Percentiles rank a stretch among this genome's conserved stretches.
phyloP scores from a whole-genome alignment of 306 rosid genomes.

The Lupinus albus region DNA sequence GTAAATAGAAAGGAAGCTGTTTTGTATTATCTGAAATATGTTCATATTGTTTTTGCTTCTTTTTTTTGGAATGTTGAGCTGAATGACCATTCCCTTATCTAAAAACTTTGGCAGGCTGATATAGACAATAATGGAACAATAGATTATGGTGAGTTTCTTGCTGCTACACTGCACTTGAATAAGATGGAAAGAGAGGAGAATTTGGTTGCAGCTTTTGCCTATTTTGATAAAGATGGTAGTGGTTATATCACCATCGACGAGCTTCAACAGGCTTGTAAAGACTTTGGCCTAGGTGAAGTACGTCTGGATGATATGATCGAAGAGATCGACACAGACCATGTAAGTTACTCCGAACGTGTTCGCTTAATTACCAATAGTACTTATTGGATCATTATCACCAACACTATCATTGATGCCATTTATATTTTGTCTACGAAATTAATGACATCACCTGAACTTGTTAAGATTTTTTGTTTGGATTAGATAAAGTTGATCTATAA shows the following conservation, averaged over 20 bases:
- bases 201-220: slow-evolving; percentile 77
- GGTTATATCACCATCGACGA: slow-evolving; percentile 89
- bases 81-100: slow-evolving; percentile 10
- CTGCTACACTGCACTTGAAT: slow-evolving; percentile 88
- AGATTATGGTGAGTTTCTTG: slow-evolving; percentile 89
- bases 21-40: slow-evolving; percentile 6
- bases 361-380: neutral
- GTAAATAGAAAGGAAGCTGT: slow-evolving; percentile 5
- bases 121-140: slow-evolving; percentile 84
- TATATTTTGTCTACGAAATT: neutral
- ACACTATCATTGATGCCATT: neutral
- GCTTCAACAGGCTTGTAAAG: slow-evolving; percentile 79
- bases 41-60: slow-evolving; percentile 2
- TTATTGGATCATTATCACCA: neutral
- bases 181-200: slow-evolving; percentile 94
- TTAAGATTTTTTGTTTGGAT: neutral
- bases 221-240: slow-evolving; percentile 84
- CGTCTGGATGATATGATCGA: slow-evolving; percentile 69
- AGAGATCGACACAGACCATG: slow-evolving; percentile 82
- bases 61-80: slow-evolving; percentile 13
- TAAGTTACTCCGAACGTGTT: slow-evolving; percentile 44
- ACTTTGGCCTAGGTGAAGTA: slow-evolving; percentile 78
- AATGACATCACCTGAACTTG: too few relatives aligned
- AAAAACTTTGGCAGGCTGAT: slow-evolving; percentile 70
- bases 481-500: neutral